Conservation (phyloP, 352 stramenopile species). For the Phytopythium aichiense region DNA sequence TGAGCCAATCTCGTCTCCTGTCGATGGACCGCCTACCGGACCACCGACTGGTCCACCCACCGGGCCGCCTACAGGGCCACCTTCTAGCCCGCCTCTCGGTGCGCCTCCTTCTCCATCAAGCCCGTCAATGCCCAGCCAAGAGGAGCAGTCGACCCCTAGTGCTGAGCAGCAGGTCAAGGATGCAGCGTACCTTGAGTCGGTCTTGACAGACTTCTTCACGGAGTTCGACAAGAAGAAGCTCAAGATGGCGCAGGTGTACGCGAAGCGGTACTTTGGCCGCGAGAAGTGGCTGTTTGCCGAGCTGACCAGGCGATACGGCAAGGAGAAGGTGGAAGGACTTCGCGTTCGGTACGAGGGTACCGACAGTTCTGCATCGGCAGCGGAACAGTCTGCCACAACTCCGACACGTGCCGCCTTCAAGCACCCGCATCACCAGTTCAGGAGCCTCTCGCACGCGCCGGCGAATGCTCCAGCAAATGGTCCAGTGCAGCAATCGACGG, state of each 20-base stretch:
- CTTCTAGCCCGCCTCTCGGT: constrained; percentile 5
- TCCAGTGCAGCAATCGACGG: neutral
- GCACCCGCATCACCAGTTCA: constrained; percentile 28
- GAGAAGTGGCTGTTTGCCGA: constrained; percentile 68
- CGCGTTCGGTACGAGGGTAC: constrained; percentile 22
- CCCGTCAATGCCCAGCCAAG: neutral
- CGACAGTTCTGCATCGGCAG: neutral
- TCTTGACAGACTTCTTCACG: constrained; percentile 64
- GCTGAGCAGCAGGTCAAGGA: constrained; percentile 7
- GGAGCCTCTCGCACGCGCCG: neutral
- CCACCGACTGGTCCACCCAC: constrained; percentile 5
- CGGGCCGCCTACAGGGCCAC: neutral
- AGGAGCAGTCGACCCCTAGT: neutral
- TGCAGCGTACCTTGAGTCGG: constrained; percentile 34
- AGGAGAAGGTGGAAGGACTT: constrained; percentile 35
- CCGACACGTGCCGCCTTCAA: constrained; percentile 8
- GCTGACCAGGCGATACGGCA: constrained; percentile 59
- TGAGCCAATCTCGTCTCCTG: neutral
- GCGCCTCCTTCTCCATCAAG: neutral
- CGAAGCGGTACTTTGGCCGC: constrained; percentile 56
- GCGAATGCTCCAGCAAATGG: neutral
- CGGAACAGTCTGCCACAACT: neutral
- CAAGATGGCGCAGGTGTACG: constrained; percentile 63
- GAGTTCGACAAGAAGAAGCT: constrained; percentile 53
- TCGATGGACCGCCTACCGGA: neutral